A percentile compares a stretch with the other conserved stretches of the same genome.
Conservation (phyloP, 2,329 filamentous ascomycete genomes). For the Huntiella omanensis region DNA sequence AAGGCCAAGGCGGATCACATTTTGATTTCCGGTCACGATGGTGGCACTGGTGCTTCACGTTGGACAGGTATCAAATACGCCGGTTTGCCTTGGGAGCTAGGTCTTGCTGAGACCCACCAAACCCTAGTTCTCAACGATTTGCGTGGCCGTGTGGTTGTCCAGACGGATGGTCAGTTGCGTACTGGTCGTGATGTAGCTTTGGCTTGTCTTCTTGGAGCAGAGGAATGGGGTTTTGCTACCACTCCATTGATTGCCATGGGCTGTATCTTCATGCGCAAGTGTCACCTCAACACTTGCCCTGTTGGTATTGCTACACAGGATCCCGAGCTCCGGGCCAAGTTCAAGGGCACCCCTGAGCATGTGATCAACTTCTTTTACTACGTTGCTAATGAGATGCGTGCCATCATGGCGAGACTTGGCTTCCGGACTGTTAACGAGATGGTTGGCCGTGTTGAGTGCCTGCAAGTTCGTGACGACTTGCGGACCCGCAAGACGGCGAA, state of each 20-base stretch:
- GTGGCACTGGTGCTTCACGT: slow-evolving; percentile 86
- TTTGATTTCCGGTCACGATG: slow-evolving; percentile 88
- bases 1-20: slow-evolving; percentile 97
- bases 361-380: slow-evolving; percentile 99
- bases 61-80: slow-evolving; percentile 99
- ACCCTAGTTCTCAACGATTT: slow-evolving; percentile 90
- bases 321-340: slow-evolving; percentile 85
- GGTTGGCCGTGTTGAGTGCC: slow-evolving; percentile 77
- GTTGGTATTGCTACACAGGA: slow-evolving; percentile 94
- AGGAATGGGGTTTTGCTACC: slow-evolving; percentile 94
- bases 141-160: slow-evolving; percentile 83
- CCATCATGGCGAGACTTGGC: slow-evolving; percentile 91
- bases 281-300: slow-evolving; percentile 57
- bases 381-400: slow-evolving; percentile 82
- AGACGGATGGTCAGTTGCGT: slow-evolving; percentile 86
- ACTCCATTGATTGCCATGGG: slow-evolving; percentile 92
- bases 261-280: slow-evolving; percentile 86
- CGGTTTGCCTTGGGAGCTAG: slow-evolving; percentile 88
- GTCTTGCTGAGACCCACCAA: slow-evolving; percentile 92
- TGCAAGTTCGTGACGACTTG: slow-evolving; percentile 76
- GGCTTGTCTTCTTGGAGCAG: slow-evolving; percentile 86
- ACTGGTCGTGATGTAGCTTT: slow-evolving; percentile 90
- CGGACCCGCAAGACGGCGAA: slow-evolving; percentile 78
- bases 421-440: slow-evolving; percentile 95
- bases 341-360: slow-evolving; percentile 79